phyloP scores from a whole-genome alignment of 441 rosid species.

The Gossypium davidsonii region DNA sequence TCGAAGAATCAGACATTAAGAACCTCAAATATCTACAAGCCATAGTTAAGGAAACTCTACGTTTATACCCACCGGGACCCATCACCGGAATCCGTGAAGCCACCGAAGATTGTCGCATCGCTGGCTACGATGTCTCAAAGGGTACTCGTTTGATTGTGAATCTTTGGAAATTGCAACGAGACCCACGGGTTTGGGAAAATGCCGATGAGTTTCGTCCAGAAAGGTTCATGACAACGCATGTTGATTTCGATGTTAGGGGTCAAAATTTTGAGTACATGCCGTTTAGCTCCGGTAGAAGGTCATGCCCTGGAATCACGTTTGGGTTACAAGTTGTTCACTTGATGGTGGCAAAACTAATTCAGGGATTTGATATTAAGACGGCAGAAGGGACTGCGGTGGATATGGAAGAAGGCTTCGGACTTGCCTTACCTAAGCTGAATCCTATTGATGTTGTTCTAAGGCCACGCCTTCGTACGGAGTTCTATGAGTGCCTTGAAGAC shows the following conservation, averaged over 20 bases:
- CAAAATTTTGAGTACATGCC: conserved; percentile 36
- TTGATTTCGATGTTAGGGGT: conserved; percentile 25
- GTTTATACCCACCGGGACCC: conserved; percentile 44
- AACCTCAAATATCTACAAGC: conserved; percentile 40
- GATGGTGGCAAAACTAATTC: conserved; percentile 31
- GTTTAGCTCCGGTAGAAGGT: conserved; percentile 39
- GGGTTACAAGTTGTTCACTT: conserved; percentile 29
- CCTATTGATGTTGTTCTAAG: conserved; percentile 38
- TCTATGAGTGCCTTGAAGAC: conserved; percentile 19
- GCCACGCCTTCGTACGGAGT: conserved; percentile 35
- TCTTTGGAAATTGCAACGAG: conserved; percentile 33
- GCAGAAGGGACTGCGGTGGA: conserved; percentile 20
- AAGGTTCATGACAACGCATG: conserved; percentile 30
- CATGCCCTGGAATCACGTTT: conserved; percentile 36
- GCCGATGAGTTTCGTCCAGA: conserved; percentile 31
- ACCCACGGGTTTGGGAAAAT: conserved; percentile 32
- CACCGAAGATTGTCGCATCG: conserved; percentile 14
- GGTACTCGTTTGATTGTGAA: conserved; percentile 27
- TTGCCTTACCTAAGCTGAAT: conserved; percentile 43
- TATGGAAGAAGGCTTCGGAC: conserved; percentile 37
- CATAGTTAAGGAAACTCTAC: conserved; percentile 43
- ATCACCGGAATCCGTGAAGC: conserved; percentile 24
- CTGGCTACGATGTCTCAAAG: conserved; percentile 17
- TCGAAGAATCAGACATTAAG: conserved; percentile 37
- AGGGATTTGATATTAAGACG: conserved; percentile 33